These are phyloP conservation scores for Canariomyces notabilis DNA, from an alignment of 2,329 filamentous ascomycete genomes.

Conservation along the genomic window DNA sequence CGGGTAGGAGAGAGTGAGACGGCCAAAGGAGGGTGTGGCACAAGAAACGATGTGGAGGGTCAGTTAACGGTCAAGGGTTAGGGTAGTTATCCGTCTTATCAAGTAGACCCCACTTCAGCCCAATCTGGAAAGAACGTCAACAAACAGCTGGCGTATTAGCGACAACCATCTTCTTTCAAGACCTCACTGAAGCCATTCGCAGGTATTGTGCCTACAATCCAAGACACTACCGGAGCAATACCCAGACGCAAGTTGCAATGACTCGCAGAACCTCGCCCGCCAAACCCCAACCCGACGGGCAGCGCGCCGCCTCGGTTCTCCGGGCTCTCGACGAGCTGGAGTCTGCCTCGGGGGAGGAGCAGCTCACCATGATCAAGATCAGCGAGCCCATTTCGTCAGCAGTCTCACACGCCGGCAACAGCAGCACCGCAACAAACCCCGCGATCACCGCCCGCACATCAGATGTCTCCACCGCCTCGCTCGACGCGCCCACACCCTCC, in stretches of 20 bases:
- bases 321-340: conserved; percentile 49
- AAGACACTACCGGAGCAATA: not conserved
- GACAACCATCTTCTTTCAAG: no score
- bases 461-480: conserved; percentile 62
- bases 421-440: conserved; percentile 31
- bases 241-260: conserved; percentile 7
- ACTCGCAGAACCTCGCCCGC: conserved; percentile 5
- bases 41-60: no score
- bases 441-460: conserved; percentile 61
- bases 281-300: conserved; percentile 28
- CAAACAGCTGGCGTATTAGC: no score
- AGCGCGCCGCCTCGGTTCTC: conserved; percentile 38
- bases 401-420: conserved; percentile 34
- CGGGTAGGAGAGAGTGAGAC: no score
- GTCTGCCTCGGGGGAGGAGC: conserved; percentile 44
- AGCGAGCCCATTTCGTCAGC: conserved; percentile 66
- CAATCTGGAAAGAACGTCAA: no score
- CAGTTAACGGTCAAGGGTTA: no score
- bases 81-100: no score
- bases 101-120: no score
- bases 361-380: conserved; percentile 69
- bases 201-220: not conserved
- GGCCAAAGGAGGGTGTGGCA: no score
- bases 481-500: conserved; percentile 65
- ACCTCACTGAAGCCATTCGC: no score